Percentiles rank a stretch among this genome's conserved stretches.
Conservation (phyloP, 768 basidiomycete genomes). For the Boletellus ananas region DNA sequence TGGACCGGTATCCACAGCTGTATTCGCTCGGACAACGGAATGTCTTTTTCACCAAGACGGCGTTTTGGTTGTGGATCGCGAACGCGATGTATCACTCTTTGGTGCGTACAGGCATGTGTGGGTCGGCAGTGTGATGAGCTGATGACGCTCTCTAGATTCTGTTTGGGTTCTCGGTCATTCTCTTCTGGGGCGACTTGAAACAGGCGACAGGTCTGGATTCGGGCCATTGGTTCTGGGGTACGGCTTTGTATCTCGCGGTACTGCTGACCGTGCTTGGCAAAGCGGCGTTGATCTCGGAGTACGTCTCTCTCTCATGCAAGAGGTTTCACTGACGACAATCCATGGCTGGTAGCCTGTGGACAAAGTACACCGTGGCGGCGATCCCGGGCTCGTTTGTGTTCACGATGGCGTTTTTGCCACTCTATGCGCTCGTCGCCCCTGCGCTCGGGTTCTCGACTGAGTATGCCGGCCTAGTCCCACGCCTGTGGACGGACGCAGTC, state of each 20-base stretch:
- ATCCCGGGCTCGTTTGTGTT: constrained; percentile 97
- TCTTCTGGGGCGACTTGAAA: constrained; percentile 93
- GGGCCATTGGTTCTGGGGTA: constrained; percentile 99
- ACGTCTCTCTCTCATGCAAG: constrained; percentile 28
- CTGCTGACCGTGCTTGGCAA: constrained; percentile 95
- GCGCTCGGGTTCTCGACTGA: constrained; percentile 85
- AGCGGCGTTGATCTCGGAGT: constrained; percentile 97
- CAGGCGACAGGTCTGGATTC: constrained; percentile 75
- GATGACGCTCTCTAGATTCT: constrained; percentile 53
- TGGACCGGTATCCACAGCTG: constrained; percentile 95
- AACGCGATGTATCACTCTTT: constrained; percentile 90
- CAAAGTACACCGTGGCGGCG: constrained; percentile 96
- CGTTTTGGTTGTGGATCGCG: constrained; percentile 89
- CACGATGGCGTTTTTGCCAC: constrained; percentile 91
- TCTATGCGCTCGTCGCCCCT: constrained; percentile 87
- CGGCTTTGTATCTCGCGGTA: constrained; percentile 89
- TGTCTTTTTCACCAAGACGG: constrained; percentile 83
- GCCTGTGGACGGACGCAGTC: constrained; percentile 81
- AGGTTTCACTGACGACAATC: not conserved
- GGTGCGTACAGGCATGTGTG: constrained; percentile 40
- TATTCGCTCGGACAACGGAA: constrained; percentile 95
- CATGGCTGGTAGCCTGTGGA: constrained; percentile 75
- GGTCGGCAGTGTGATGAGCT: not conserved
- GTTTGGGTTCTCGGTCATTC: constrained; percentile 81
- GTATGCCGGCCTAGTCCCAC: constrained; percentile 84